These are phyloP conservation scores for Carallia brachiata DNA, from an alignment of 345 rosid species.

Conservation along the genomic window DNA sequence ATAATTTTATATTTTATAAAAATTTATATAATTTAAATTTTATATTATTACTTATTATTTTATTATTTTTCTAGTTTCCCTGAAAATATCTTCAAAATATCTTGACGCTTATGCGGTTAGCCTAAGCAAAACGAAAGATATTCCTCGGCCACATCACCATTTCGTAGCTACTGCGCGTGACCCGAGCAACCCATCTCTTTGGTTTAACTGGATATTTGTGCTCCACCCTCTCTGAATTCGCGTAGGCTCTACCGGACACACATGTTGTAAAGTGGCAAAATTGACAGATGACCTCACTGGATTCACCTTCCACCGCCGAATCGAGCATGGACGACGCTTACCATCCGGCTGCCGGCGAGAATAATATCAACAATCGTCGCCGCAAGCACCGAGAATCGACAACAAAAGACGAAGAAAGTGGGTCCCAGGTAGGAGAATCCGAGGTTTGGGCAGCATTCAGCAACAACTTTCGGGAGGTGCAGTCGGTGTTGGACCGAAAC, in stretches of 20 bases:
- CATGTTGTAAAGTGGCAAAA: no score
- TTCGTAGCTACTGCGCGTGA: no score
- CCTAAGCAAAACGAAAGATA: no score
- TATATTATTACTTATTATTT: no score
- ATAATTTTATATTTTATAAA: no score
- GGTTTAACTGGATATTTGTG: background rate
- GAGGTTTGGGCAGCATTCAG: constrained; percentile 57
- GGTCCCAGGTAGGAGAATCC: constrained; percentile 34
- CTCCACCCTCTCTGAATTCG: background rate
- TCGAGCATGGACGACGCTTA: constrained; percentile 27
- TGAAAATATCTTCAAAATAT: no score
- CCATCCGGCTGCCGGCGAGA: constrained; percentile 15
- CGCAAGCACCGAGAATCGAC: background rate
- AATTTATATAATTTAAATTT: no score
- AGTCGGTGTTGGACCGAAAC: constrained; percentile 81
- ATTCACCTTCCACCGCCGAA: constrained; percentile 17
- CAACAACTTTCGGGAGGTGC: constrained; percentile 59
- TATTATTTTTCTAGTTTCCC: no score
- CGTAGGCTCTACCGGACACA: background rate
- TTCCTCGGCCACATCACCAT: no score
- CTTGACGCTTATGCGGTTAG: no score
- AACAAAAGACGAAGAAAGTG: constrained; percentile 30
- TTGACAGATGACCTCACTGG: constrained; percentile 7
- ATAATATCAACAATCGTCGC: constrained; percentile 9
- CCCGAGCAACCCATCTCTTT: no score